phyloP scores from a whole-genome alignment of 495 filamentous ascomycete species.

The Arthonia radiata region DNA sequence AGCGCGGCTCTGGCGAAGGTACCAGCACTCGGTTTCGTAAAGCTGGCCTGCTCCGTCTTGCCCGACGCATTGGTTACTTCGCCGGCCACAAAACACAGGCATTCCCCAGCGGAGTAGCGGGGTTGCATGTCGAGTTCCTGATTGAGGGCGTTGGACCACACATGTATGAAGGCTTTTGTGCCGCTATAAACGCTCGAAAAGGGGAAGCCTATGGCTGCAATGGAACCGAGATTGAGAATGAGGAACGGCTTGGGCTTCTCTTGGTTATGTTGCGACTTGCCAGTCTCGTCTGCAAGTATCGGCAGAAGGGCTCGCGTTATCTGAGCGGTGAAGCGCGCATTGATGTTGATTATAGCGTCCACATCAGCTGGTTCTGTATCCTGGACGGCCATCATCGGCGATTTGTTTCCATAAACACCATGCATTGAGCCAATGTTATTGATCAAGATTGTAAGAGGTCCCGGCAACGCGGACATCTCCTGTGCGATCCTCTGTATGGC shows the following conservation, averaged over 20 bases:
- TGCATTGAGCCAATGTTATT: conserved; percentile 27
- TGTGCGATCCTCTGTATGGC: too few species aligned
- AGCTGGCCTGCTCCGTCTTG: too few species aligned
- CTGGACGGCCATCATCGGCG: conserved; percentile 8
- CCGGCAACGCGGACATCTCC: conserved; percentile 2
- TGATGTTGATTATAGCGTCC: conserved; percentile 6
- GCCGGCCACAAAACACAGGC: too few species aligned
- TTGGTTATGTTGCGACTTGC: conserved; percentile 4
- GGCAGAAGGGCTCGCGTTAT: conserved; percentile 19
- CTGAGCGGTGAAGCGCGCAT: conserved; percentile 13
- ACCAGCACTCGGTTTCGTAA: too few species aligned
- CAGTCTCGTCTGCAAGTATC: too few species aligned
- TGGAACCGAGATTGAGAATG: conserved; percentile 20
- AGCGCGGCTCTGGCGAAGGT: too few species aligned
- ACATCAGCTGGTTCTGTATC: conserved; percentile 7
- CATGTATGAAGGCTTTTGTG: conserved; percentile 13
- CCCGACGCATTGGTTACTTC: too few species aligned
- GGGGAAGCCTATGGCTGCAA: conserved; percentile 14
- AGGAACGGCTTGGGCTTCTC: conserved; percentile 13
- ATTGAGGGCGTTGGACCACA: too few species aligned
- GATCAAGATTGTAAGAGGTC: conserved; percentile 17
- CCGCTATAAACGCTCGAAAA: conserved; percentile 15
- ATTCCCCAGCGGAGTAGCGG: too few species aligned
- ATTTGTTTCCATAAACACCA: conserved; percentile 2
- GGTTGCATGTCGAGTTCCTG: too few species aligned